Evolutionary conservation across 73 alveolate genomes (phyloP), one percentile per base, ranked within the genome.

Genomic region (Diophrys sp.): DNA sequence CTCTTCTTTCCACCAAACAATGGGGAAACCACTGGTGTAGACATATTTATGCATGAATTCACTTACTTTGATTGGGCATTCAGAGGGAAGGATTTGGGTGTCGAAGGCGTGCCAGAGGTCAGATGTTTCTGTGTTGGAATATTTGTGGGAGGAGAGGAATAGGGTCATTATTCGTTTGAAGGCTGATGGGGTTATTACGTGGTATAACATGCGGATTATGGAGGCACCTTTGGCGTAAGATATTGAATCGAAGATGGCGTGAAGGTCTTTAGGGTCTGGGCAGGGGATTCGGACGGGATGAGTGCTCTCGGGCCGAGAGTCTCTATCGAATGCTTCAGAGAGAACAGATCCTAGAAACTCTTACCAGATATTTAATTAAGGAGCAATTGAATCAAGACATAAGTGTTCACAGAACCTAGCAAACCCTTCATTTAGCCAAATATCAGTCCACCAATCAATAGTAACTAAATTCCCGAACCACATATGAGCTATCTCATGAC

Each of bases 391-490:
- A 32, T 90, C 93, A 29, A 87, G 85, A 0, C 77, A 71, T 33
- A 66, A 44, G 76, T 88, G 94, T 33, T 89, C 92, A 70, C 75
- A 81, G 73, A 87, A 90, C 28, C 93, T 93, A 33, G 99, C 99
- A 84, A 97, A 97, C 73, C 98, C 90, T 81, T 97, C 99, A 94
- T 97, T 97, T 29, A 97, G 90, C 99, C 99, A 97, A 14, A 97
- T 75, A 74, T 97, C 99, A 88, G 94, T 94, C 99, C 99, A 97
- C 99, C 99, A 97, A 72, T 95, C 89, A 98, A 97, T 92, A 14
- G 99, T 97, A 5, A 95, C 98, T 62, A 93, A 78, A 84, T 97
- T 96, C 2, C 99, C 99, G 77, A 97, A 97, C 99, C 99, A 97
- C 98, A 91, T 91, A 89, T 97, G 99, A 24, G 98, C 97, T 33